Evolutionary conservation across 371 early-diverging fungal genomes (phyloP).

Genomic region (Mortierella sp.): DNA sequence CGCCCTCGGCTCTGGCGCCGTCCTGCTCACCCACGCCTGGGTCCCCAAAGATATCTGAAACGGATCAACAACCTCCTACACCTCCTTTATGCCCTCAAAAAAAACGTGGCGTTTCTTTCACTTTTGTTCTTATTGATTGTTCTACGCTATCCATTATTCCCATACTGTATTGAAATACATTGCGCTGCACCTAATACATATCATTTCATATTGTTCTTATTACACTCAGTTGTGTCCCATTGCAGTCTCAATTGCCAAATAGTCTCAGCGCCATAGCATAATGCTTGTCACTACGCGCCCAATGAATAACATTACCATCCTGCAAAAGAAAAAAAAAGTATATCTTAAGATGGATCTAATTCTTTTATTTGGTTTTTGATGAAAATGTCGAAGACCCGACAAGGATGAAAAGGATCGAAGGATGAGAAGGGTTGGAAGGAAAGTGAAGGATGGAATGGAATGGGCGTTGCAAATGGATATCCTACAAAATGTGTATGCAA

Average conservation of each 20-base stretch:
- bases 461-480: too few relatives aligned
- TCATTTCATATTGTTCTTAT: too few relatives aligned
- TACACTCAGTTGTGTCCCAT: too few relatives aligned
- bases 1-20: slow-evolving; percentile 3
- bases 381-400: not conserved
- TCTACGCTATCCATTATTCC: too few relatives aligned
- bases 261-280: not conserved
- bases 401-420: not conserved
- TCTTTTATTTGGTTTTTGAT: not conserved
- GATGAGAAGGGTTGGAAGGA: not conserved
- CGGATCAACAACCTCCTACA: not conserved
- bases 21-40: slow-evolving; percentile 12
- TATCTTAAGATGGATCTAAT: not conserved
- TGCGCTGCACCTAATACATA: too few relatives aligned
- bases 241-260: too few relatives aligned
- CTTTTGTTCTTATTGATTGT: not conserved
- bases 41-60: slow-evolving; percentile 4
- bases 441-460: not conserved
- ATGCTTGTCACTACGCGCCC: not conserved
- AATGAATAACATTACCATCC: not conserved
- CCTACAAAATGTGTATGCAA: not conserved
- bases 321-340: not conserved
- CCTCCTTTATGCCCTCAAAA: too few relatives aligned
- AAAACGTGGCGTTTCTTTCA: not conserved
- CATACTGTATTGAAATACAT: too few relatives aligned